phyloP scores from a whole-genome alignment of 31 red algal species.

The Asparagopsis taxiformis region DNA sequence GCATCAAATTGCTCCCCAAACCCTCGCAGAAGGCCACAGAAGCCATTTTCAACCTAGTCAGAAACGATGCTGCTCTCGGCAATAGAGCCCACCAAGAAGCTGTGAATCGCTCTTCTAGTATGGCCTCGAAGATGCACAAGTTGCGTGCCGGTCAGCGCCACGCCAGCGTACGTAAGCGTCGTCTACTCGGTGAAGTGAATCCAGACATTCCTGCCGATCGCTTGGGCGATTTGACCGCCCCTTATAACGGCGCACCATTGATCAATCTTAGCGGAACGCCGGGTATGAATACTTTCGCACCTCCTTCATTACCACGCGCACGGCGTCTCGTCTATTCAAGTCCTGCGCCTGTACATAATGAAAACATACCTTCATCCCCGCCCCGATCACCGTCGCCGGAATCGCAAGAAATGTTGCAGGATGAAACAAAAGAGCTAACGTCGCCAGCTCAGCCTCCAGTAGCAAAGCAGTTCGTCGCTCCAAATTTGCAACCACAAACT shows the following conservation, averaged over 20 bases:
- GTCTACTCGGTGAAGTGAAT: conserved; percentile 23
- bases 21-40: conserved; percentile 38
- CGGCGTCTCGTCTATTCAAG: not conserved
- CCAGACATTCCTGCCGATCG: conserved; percentile 4
- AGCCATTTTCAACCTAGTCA: conserved; percentile 40
- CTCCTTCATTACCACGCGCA: not conserved
- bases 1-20: conserved; percentile 38
- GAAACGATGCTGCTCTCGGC: conserved; percentile 39
- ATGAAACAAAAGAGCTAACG: no score
- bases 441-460: no score
- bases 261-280: no score
- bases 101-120: conserved; percentile 15
- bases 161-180: conserved; percentile 39
- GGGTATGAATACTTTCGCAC: not conserved
- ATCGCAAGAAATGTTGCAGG: no score
- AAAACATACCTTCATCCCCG: not conserved
- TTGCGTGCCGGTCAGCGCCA: conserved; percentile 35
- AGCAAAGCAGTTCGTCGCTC: not conserved
- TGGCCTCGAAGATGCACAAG: conserved; percentile 45
- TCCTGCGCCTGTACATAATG: not conserved
- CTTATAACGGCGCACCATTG: no score
- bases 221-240: no score
- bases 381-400: not conserved
- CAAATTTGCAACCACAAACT: conserved; percentile 4
- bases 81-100: conserved; percentile 35